Conservation (phyloP, 1,284 basidiomycete genomes). For the Fomitopsis pinicola region DNA sequence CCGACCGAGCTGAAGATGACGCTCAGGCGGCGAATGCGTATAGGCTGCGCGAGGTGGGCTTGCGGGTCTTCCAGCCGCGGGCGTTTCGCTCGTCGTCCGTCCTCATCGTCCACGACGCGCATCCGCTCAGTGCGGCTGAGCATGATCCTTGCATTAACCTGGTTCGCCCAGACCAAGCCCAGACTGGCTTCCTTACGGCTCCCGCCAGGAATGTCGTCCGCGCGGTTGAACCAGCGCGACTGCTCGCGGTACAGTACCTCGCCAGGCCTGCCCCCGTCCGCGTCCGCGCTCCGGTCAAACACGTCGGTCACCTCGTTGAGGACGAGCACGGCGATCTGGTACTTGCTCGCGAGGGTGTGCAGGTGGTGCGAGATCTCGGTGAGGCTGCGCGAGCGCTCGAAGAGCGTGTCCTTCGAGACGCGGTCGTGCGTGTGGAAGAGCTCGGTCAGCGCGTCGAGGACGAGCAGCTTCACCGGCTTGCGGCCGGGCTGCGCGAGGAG, state of each 20-base stretch:
- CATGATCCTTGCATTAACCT: conserved; percentile 81
- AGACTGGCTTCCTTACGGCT: conserved; percentile 73
- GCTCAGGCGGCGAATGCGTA: conserved; percentile 58
- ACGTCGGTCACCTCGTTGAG: conserved; percentile 86
- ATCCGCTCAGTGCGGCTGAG: conserved; percentile 72
- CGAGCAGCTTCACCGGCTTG: conserved; percentile 63
- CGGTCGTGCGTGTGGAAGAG: conserved; percentile 64
- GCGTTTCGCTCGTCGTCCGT: conserved; percentile 31
- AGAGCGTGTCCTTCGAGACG: conserved; percentile 53
- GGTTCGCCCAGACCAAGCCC: conserved; percentile 90
- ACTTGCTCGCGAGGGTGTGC: conserved; percentile 60
- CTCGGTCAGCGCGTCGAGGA: conserved; percentile 82
- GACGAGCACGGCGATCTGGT: conserved; percentile 72
- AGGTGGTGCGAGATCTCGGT: conserved; percentile 63
- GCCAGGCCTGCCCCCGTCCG: conserved; percentile 21
- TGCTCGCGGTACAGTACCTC: conserved; percentile 69
- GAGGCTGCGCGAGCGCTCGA: conserved; percentile 68
- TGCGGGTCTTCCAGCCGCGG: conserved; percentile 15
- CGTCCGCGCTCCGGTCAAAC: conserved; percentile 38
- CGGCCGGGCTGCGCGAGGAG: conserved; percentile 22
- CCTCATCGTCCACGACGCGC: conserved; percentile 44
- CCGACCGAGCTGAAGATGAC: conserved; percentile 74
- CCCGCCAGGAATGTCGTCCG: conserved; percentile 52
- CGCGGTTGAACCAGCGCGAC: conserved; percentile 70
- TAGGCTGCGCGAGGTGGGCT: conserved; percentile 28